Evolutionary conservation across 768 basidiomycete genomes (phyloP).

Genomic region (Chlorophyllum brunneum): DNA sequence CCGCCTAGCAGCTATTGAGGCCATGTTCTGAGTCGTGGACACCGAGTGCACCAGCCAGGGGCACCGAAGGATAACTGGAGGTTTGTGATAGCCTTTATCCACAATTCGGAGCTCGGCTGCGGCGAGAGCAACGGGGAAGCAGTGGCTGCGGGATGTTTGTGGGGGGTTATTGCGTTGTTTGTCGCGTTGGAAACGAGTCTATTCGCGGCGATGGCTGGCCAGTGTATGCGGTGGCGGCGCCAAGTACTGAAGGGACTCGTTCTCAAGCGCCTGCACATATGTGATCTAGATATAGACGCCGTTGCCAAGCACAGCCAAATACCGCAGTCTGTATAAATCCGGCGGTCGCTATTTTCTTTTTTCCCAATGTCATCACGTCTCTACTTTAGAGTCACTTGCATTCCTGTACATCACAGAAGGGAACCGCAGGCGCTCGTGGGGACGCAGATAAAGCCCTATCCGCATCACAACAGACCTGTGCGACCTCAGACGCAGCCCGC

Average conservation of each 20-base stretch:
- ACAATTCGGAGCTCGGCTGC: background rate
- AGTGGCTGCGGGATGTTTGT: no score
- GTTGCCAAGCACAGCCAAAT: constrained; percentile 36
- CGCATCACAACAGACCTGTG: constrained; percentile 12
- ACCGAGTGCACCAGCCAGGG: background rate
- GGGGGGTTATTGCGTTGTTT: no score
- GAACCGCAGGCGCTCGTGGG: constrained; percentile 65
- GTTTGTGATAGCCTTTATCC: background rate
- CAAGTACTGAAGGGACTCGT: no score
- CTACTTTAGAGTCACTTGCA: constrained; percentile 73
- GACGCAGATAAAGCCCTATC: constrained; percentile 46
- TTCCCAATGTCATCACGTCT: constrained; percentile 37
- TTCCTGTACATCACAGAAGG: constrained; percentile 36
- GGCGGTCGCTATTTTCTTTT: constrained; percentile 15
- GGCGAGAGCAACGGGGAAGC: no score
- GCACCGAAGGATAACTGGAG: background rate
- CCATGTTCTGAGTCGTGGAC: constrained; percentile 32
- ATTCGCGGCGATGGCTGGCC: no score
- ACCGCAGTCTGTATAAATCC: constrained; percentile 25
- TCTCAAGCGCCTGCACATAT: background rate
- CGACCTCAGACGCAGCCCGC: constrained; percentile 20
- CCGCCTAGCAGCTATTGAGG: constrained; percentile 59
- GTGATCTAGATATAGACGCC: constrained; percentile 8
- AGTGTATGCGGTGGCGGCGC: no score
- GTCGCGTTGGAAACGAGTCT: no score